Evolutionary conservation across 1,284 basidiomycete species (phyloP).

Genomic region (Phellopilus nigrolimitatus): DNA sequence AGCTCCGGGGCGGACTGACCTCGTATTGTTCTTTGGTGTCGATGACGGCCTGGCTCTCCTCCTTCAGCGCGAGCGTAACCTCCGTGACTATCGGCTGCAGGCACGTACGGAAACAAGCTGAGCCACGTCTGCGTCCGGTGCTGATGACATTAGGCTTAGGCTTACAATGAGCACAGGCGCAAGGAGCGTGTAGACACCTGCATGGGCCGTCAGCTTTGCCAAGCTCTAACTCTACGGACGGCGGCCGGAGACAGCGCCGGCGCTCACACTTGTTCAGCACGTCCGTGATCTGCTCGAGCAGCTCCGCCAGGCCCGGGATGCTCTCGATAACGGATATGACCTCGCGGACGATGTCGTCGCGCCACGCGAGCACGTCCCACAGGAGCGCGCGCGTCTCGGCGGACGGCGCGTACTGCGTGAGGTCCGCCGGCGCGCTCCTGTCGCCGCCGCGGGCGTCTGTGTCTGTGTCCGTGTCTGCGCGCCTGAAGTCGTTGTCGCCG

Average conservation of each 20-base stretch:
- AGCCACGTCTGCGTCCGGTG: background rate
- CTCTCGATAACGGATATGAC: conserved; percentile 29
- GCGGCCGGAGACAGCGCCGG: conserved; percentile 2
- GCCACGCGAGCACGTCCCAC: conserved; percentile 49
- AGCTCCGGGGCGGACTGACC: conserved; percentile 17
- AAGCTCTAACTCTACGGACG: too few species aligned
- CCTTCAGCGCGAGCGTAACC: conserved; percentile 33
- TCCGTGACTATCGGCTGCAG: conserved; percentile 31
- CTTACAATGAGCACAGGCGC: conserved; percentile 32
- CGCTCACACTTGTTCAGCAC: conserved; percentile 29
- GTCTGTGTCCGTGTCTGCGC: conserved; percentile 29
- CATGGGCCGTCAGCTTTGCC: too few species aligned
- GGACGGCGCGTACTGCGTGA: conserved; percentile 30
- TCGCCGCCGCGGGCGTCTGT: conserved; percentile 11
- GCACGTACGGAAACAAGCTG: background rate
- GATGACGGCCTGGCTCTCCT: conserved; percentile 37
- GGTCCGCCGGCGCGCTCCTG: conserved; percentile 18
- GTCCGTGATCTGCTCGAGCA: conserved; percentile 38
- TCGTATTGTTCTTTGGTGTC: conserved; percentile 38
- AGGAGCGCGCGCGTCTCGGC: conserved; percentile 44
- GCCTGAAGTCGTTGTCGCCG: conserved; percentile 24
- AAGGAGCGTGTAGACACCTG: conserved; percentile 37
- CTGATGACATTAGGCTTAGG: background rate
- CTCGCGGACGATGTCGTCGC: conserved; percentile 32
- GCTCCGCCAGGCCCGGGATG: conserved; percentile 45